Base-by-base conservation (phyloP, 305 asterid species). In the Stenogyne calaminthoides region DNA sequence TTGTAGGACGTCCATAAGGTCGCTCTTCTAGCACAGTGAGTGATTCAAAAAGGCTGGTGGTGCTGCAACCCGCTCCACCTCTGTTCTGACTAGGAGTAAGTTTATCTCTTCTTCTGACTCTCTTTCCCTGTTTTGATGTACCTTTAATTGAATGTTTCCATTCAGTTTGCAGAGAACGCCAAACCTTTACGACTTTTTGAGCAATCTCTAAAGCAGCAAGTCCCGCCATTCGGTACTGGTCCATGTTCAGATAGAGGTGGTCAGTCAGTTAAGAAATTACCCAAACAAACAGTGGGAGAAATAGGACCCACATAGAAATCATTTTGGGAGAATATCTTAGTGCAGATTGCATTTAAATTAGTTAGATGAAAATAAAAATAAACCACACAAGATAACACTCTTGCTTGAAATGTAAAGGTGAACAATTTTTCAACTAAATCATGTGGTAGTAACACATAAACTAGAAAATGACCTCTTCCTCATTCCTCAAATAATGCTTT, bases 51-150 rank as follows among this genome's bases (percentile, higher is more conserved):
- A 83, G 79, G 76, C 93, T 85, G 88, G 95, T 92, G 54, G 97
- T 92, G 81, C 95, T 95, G 84, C 99, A 95, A 76, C 99, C 99
- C 46, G 98, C 97, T 66, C 99, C 99, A 71, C 99, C 98, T 84
- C 99, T 89, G 84, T 95, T 92, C 75, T 86, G 87, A 85, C 98
- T 89, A 72, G 85, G 80, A 82, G 77, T 87, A 72, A 85, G 80
- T 75, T 82, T 89, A 57, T 90, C 97, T 83, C 76, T 89, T 78
- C 98, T 84, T 78, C 96, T 81, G 64, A 83, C 76, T 81, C 83
- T 92, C 88, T 88, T 89, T 71, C 92, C 96, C 66, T 84, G 80
- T 77, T 89, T 95, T 77, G 83, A 69, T 36, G 86, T 76, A 64
- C 96, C 93, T 88, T 89, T 95, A 73, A 57, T 87, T 51, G 89